A percentile compares a stretch with the other conserved stretches of the same genome.
phyloP scores from a whole-genome alignment of 208 protist species.

The Naegleria lovaniensis region DNA sequence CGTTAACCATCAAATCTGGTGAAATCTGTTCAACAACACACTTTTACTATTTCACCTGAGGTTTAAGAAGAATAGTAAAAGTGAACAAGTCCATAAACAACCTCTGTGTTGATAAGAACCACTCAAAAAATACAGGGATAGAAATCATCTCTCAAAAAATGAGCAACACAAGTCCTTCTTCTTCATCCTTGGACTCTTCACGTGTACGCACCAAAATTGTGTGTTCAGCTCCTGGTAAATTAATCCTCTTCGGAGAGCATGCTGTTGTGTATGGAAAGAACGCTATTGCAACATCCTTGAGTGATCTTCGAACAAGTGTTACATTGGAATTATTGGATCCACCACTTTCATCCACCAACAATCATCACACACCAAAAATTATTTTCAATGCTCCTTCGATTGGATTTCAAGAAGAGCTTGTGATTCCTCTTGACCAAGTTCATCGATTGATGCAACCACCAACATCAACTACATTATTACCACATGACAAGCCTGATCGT shows the following conservation, averaged over 20 bases:
- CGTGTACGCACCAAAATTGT: not conserved
- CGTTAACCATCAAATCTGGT: too few species aligned
- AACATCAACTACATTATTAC: too few species aligned
- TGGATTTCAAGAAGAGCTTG: not conserved
- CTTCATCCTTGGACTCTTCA: too few species aligned
- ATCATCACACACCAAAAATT: not conserved
- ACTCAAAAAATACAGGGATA: too few species aligned
- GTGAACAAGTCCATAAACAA: too few species aligned
- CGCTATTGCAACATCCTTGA: slow-evolving; percentile 58
- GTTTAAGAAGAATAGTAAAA: too few species aligned
- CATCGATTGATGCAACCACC: not conserved
- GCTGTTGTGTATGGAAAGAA: slow-evolving; percentile 74
- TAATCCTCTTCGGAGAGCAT: slow-evolving; percentile 84
- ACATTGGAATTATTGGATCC: not conserved
- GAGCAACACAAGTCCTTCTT: too few species aligned
- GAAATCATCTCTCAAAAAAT: too few species aligned
- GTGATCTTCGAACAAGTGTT: slow-evolving; percentile 18
- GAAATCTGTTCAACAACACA: too few species aligned
- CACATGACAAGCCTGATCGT: not conserved
- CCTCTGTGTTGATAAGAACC: too few species aligned
- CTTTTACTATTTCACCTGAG: too few species aligned
- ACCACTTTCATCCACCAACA: not conserved
- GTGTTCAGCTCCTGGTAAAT: slow-evolving; percentile 57
- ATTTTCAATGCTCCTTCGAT: not conserved
- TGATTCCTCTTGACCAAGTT: not conserved